Percentiles rank a stretch among this genome's conserved stretches.
Evolutionary conservation across 305 asterid species (phyloP).

Genomic region (Rubia occidens): DNA sequence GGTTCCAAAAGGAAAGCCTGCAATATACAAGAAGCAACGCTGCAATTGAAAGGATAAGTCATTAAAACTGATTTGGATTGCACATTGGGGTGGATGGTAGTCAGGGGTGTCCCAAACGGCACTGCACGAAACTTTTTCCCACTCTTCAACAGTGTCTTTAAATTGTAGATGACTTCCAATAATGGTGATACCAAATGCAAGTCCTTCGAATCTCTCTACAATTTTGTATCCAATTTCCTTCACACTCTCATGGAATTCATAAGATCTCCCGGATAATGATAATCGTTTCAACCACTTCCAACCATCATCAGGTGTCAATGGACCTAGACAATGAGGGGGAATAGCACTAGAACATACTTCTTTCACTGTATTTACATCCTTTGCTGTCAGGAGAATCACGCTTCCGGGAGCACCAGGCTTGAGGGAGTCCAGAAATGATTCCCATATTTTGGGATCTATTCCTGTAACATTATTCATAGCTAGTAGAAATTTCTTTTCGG

Average conservation of each 20-base stretch:
- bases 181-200: background rate
- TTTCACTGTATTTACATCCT: conserved; percentile 1
- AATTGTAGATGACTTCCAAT: conserved; percentile 19
- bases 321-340: conserved; percentile 5
- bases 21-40: conserved; percentile 26
- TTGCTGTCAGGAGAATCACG: conserved; percentile 27
- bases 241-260: background rate
- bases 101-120: background rate
- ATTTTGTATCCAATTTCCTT: conserved; percentile 8
- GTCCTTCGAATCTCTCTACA: conserved; percentile 19
- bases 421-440: conserved; percentile 9
- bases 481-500: conserved; percentile 21
- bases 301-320: conserved; percentile 13
- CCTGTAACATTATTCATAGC: conserved; percentile 30
- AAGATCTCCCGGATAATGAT: conserved; percentile 10
- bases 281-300: conserved; percentile 19
- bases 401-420: conserved; percentile 18
- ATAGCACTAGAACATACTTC: conserved; percentile 10
- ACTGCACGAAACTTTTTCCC: conserved; percentile 16
- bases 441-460: conserved; percentile 20
- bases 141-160: conserved; percentile 17
- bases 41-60: conserved; percentile 18
- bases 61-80: conserved; percentile 9
- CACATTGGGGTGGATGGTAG: background rate
- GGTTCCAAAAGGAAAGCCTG: conserved; percentile 15